These are phyloP conservation scores for Verticillium dahliae DNA, from an alignment of 2,329 filamentous ascomycete species.

Conservation along the genomic window DNA sequence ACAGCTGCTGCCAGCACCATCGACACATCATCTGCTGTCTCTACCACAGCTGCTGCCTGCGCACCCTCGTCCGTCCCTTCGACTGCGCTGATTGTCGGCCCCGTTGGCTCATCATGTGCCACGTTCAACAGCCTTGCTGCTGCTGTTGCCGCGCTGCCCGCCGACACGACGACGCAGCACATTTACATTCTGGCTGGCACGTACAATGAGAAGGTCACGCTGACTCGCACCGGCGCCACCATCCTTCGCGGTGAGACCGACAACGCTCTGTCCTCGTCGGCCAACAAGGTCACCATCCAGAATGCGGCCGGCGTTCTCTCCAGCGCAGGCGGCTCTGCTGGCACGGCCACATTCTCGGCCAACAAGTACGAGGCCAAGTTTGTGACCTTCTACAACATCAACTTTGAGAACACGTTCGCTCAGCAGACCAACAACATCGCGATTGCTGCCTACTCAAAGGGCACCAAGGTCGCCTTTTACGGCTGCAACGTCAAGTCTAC, in stretches of 20 bases:
- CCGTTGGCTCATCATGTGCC: conserved; percentile 14
- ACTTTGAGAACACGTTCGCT: conserved; percentile 14
- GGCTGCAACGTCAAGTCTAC: conserved; percentile 8
- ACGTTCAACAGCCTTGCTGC: conserved; percentile 25
- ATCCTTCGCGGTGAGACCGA: conserved; percentile 41
- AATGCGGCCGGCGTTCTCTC: conserved; percentile 7
- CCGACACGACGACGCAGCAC: conserved; percentile 32
- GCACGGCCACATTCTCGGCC: conserved; percentile 17
- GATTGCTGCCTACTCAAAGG: conserved; percentile 17
- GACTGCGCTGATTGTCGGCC: conserved; percentile 9
- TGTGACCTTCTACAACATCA: conserved; percentile 22
- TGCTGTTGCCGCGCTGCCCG: conserved; percentile 39
- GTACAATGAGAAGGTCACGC: conserved; percentile 46
- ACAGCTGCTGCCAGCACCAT: not conserved
- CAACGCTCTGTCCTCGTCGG: conserved; percentile 31
- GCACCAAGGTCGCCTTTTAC: conserved; percentile 20
- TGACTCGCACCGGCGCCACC: conserved; percentile 36
- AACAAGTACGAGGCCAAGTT: conserved; percentile 20
- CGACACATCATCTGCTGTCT: conserved; percentile 2
- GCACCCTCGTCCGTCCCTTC: conserved; percentile 7
- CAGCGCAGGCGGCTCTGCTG: conserved; percentile 8
- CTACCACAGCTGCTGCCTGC: not conserved
- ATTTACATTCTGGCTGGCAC: conserved; percentile 48
- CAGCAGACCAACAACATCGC: conserved; percentile 15
- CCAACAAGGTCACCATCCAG: conserved; percentile 38